Percentiles rank a stretch among this genome's conserved stretches.
phyloP scores from a whole-genome alignment of 116 monocot species.

The Cymodocea nodosa region DNA sequence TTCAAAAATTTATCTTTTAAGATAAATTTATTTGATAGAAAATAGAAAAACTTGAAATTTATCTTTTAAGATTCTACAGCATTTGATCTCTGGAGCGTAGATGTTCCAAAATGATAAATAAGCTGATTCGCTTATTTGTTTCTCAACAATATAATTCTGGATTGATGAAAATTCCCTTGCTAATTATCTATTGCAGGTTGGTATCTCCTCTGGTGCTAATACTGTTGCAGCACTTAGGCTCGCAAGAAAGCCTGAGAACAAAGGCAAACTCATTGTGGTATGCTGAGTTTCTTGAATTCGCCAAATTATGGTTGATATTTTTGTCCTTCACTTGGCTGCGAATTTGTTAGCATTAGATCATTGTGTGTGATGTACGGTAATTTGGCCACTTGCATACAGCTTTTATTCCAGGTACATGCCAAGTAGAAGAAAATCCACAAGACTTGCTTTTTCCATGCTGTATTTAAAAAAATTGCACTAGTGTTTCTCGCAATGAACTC shows the following conservation, averaged over 20 bases:
- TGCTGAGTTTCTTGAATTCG: conserved; percentile 2
- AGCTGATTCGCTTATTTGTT: no score
- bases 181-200: conserved; percentile 30
- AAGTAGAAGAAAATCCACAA: no score
- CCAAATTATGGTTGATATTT: neutral
- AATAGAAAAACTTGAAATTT: no score
- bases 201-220: conserved; percentile 94
- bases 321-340: neutral
- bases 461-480: no score
- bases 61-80: no score
- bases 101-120: no score
- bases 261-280: conserved; percentile 97
- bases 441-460: no score
- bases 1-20: no score
- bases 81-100: no score
- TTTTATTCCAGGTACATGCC: neutral
- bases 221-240: conserved; percentile 82
- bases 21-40: no score
- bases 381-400: neutral
- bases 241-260: conserved; percentile 90
- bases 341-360: neutral
- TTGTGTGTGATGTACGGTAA: neutral
- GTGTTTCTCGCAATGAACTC: no score
- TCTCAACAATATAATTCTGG: no score
- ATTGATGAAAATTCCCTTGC: neutral